Evolutionary conservation across 2,329 filamentous ascomycete genomes (phyloP), one percentile per base, ranked within the genome.

Genomic region (Fusarium xylarioides): DNA sequence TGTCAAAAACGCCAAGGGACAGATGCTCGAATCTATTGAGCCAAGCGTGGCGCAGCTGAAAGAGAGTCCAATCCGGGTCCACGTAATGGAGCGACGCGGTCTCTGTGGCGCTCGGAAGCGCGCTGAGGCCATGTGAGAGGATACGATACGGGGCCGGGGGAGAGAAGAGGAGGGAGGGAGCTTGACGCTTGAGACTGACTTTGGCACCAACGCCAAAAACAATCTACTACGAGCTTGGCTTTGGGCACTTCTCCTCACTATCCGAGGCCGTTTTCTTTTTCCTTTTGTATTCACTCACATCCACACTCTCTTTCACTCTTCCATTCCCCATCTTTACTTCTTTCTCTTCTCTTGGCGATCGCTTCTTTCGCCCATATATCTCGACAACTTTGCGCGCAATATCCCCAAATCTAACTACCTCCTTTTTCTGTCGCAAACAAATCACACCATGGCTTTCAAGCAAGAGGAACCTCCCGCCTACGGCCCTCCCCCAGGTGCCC

Each of bases 391-490:
- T 26, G 46, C 68, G 57, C 50, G 23, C 57, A 35, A 62, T 34
- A 59, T 26, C 44, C 43, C 42, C 42, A 49, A 54, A 38, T 54
- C 37, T 55, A 38, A 49, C 35, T 50, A 46, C 50, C 59, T 58
- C 62, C 52, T 63, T 50, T 49, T 66, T 42, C 52, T 55, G 54
- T 49, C 58, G 46, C 68, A 62, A 53, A 38, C 50, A 26, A 34
- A 65, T 30, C 56, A 66, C 66, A 60, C 60, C 37, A 78, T 78
- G 75, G 76, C 76, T 58, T 77, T 81, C 74, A 86, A 88, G 78
- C 76, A 82, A 79, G 85, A 87, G 60, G 80, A 85, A 38, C 87
- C 87, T 59, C 87, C 86, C 32, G 83, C 86, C 47, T 88, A 88
- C 79, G 80, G 80, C 69, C 80, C 77, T 58, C 78, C 79, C 30